Evolutionary conservation across 345 rosid species (phyloP).

Genomic region (Euphorbia lathyris): DNA sequence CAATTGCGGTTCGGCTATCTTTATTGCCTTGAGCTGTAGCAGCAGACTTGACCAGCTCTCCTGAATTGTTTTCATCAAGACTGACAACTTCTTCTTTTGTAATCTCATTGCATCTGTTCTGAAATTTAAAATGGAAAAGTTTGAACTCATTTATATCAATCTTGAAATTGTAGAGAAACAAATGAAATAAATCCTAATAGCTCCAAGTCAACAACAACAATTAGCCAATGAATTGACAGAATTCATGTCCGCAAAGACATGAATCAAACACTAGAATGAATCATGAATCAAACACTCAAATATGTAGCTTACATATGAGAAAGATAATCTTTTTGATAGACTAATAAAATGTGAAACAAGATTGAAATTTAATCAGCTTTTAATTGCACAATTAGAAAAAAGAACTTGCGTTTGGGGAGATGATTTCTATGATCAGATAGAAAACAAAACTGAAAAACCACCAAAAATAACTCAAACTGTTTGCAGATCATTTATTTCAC

Average conservation of each 20-base stretch:
- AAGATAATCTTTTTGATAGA: neutral
- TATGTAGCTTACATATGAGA: neutral
- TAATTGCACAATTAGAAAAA: neutral
- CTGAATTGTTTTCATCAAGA: constrained; percentile 10
- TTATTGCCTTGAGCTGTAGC: constrained; percentile 15
- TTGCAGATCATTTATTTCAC: neutral
- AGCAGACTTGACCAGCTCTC: constrained; percentile 21
- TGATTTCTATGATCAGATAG: neutral
- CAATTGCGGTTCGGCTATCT: constrained; percentile 15
- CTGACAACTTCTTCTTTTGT: constrained; percentile 22
- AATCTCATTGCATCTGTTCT: constrained; percentile 29
- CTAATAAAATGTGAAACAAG: neutral
- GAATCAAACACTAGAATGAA: neutral
- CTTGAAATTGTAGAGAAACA: neutral
- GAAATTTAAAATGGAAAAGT: constrained; percentile 9
- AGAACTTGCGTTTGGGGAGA: neutral
- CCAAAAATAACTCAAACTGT: too few relatives aligned
- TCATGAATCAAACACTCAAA: neutral
- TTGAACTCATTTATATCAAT: neutral
- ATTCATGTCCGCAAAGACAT: neutral
- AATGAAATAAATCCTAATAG: neutral
- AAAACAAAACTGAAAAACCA: too few relatives aligned
- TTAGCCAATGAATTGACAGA: neutral
- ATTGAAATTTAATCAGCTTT: neutral
- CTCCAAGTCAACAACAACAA: too few relatives aligned